Percentiles rank a stretch among this genome's conserved stretches.
Conservation (phyloP, 257 asterid genomes). For the Rubia yunnanensis region DNA sequence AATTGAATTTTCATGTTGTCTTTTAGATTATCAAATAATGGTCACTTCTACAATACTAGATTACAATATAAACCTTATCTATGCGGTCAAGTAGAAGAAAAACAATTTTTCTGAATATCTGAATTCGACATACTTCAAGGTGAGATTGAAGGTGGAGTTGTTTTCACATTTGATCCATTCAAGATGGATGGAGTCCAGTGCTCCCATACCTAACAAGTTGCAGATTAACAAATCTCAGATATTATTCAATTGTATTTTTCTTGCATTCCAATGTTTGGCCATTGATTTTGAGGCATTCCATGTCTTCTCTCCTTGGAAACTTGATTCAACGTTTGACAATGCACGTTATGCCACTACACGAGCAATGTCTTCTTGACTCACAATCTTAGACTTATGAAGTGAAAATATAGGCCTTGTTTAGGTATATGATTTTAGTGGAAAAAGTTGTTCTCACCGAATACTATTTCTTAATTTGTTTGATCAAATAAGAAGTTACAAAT, state of each 20-base stretch:
- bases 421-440: too few relatives aligned
- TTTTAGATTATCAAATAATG: too few relatives aligned
- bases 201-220: neutral
- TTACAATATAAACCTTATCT: too few relatives aligned
- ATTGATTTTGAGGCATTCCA: neutral
- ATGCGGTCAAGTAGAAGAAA: too few relatives aligned
- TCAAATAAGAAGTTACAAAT: too few relatives aligned
- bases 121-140: conserved; percentile 2
- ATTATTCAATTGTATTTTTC: neutral
- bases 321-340: neutral
- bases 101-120: too few relatives aligned
- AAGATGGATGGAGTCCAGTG: neutral
- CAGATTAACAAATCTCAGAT: neutral
- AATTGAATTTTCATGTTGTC: too few relatives aligned
- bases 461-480: too few relatives aligned
- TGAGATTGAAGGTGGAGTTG: neutral
- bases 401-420: too few relatives aligned
- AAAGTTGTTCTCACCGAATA: too few relatives aligned
- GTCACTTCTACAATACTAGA: too few relatives aligned
- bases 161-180: neutral
- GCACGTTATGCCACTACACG: neutral
- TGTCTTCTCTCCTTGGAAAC: neutral
- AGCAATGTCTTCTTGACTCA: neutral
- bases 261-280: neutral
- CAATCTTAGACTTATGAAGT: neutral